Conservation (phyloP, 164 flowering plant genomes). For the Chloranthus sessilifolius region DNA sequence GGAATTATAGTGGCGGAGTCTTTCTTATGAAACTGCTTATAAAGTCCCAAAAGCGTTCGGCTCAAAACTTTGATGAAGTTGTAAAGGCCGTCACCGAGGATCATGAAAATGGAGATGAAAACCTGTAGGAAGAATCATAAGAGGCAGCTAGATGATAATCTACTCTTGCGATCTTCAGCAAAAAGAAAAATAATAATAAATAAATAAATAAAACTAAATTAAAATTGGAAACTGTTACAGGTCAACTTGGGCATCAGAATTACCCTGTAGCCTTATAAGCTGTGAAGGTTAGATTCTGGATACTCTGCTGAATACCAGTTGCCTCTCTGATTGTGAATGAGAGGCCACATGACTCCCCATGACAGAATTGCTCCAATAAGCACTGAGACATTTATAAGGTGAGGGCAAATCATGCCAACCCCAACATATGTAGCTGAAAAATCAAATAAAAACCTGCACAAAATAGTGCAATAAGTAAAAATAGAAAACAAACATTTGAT, state of each 20-base stretch:
- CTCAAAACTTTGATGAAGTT: slow-evolving; percentile 28
- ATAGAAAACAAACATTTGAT: not conserved
- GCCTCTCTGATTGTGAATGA: slow-evolving; percentile 34
- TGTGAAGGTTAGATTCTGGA: slow-evolving; percentile 23
- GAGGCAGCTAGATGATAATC: not conserved
- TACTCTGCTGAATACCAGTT: slow-evolving; percentile 34
- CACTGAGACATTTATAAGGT: slow-evolving; percentile 35
- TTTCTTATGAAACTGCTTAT: slow-evolving; percentile 11
- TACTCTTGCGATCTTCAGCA: not conserved
- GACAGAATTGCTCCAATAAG: slow-evolving; percentile 34
- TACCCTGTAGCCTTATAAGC: slow-evolving; percentile 56
- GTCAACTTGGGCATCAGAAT: not conserved
- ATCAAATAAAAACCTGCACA: slow-evolving; percentile 52
- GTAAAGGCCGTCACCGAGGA: slow-evolving; percentile 36
- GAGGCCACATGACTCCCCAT: slow-evolving; percentile 48
- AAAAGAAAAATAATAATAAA: not conserved
- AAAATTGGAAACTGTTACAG: not conserved
- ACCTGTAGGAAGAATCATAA: slow-evolving; percentile 16
- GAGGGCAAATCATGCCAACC: slow-evolving; percentile 62
- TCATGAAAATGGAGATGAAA: slow-evolving; percentile 31
- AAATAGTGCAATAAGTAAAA: not conserved
- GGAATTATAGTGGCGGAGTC: not conserved
- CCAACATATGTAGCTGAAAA: slow-evolving; percentile 62
- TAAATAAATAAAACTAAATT: not conserved
- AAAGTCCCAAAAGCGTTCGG: slow-evolving; percentile 13